A percentile compares a stretch with the other conserved stretches of the same genome.
Evolutionary conservation across 805 yeast genomes (phyloP).

Genomic region (Candida loeiensis): DNA sequence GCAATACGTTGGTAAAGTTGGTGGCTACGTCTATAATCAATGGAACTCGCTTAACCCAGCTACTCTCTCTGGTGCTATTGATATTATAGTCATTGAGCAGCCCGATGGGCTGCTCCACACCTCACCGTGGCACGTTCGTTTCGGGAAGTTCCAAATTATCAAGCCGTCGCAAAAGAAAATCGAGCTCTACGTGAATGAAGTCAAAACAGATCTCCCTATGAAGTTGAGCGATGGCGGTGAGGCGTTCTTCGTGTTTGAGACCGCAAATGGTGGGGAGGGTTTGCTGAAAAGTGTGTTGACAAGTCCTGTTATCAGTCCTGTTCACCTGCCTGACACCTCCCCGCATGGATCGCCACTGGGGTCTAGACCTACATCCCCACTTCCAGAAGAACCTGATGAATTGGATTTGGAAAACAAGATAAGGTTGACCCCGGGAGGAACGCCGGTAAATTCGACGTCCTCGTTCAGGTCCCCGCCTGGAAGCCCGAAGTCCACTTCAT

Average conservation of each 20-base stretch:
- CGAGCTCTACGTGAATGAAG: slow-evolving; percentile 81
- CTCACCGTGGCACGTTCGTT: slow-evolving; percentile 94
- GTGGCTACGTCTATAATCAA: slow-evolving; percentile 91
- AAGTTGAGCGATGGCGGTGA: slow-evolving; percentile 97
- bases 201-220: slow-evolving; percentile 83
- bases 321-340: slow-evolving; percentile 54
- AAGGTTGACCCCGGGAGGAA: slow-evolving; percentile 17
- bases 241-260: slow-evolving; percentile 94
- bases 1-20: slow-evolving; percentile 97
- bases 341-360: slow-evolving; percentile 17
- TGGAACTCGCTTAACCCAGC: slow-evolving; percentile 98
- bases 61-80: slow-evolving; percentile 94
- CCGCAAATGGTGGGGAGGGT: slow-evolving; percentile 45
- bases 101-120: slow-evolving; percentile 78
- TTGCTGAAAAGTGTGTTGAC: slow-evolving; percentile 79
- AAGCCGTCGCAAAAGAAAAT: slow-evolving; percentile 95
- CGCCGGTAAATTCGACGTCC: slow-evolving; percentile 1
- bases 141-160: slow-evolving; percentile 88
- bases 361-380: slow-evolving; percentile 3
- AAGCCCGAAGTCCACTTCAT: slow-evolving; percentile 2
- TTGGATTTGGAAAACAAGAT: slow-evolving; percentile 37
- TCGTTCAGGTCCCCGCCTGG: slow-evolving; percentile 3
- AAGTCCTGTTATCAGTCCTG: slow-evolving; percentile 76
- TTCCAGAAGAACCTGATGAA: slow-evolving; percentile 23
- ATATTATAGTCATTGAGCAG: slow-evolving; percentile 90